These are phyloP conservation scores for Fomitiporia mediterranea DNA, from an alignment of 1,284 basidiomycete species.

Conservation along the genomic window DNA sequence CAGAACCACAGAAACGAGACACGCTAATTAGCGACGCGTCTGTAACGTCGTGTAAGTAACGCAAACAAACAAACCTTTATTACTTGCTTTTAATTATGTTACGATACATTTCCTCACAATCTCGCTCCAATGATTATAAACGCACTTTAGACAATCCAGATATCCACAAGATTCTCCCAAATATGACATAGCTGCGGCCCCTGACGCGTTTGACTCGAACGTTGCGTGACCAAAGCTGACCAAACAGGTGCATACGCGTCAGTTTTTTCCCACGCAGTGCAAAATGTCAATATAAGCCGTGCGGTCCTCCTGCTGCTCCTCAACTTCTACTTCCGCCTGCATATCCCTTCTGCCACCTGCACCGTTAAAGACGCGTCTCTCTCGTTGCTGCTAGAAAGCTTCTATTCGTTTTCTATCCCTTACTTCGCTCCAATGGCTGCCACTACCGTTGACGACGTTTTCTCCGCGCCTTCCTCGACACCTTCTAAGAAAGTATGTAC, in stretches of 20 bases:
- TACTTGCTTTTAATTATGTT: not conserved
- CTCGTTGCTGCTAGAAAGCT: not conserved
- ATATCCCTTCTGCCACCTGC: not conserved
- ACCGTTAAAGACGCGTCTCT: not conserved
- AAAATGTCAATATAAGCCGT: slow-evolving; percentile 2
- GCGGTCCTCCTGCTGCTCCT: not conserved
- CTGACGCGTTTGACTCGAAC: not conserved
- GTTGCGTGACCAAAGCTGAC: slow-evolving; percentile 12
- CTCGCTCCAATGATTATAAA: not conserved
- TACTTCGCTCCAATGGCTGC: slow-evolving; percentile 15
- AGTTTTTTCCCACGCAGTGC: slow-evolving; percentile 11
- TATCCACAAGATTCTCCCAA: not conserved
- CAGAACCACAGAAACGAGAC: slow-evolving; percentile 10
- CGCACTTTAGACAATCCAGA: not conserved
- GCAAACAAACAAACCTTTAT: not conserved
- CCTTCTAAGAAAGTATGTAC: slow-evolving; percentile 21
- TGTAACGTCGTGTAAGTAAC: slow-evolving; percentile 5
- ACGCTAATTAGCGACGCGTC: slow-evolving; percentile 10
- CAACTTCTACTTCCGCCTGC: slow-evolving; percentile 5
- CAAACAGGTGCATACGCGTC: slow-evolving; percentile 17
- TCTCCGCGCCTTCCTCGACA: slow-evolving; percentile 21
- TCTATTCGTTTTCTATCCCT: not conserved
- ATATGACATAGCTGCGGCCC: not conserved
- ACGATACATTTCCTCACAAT: not conserved
- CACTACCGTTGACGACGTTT: slow-evolving; percentile 19